Conservation (phyloP, 306 rosid genomes). For the Cicer arietinum region DNA sequence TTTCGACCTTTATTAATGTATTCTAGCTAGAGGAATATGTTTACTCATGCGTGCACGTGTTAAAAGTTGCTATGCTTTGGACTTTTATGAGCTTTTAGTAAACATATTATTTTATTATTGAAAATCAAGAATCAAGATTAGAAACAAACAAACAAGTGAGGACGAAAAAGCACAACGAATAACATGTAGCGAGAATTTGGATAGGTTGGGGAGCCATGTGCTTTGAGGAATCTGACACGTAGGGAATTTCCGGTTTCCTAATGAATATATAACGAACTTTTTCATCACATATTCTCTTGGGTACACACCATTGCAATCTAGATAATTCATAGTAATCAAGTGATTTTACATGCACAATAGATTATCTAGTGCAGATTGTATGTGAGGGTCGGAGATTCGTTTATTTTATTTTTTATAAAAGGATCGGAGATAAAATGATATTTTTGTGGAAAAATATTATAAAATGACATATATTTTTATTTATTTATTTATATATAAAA, state of each 20-base stretch:
- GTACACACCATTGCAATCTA: not conserved
- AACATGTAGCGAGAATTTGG: conserved; percentile 7
- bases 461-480: no score
- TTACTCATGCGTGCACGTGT: conserved; percentile 12
- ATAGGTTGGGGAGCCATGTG: conserved; percentile 32
- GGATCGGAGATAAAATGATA: no score
- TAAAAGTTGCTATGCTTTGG: not conserved
- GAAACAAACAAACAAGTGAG: conserved; percentile 12
- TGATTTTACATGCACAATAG: not conserved
- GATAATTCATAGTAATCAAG: not conserved
- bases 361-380: no score
- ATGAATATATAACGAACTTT: conserved; percentile 10
- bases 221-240: conserved; percentile 21
- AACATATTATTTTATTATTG: not conserved
- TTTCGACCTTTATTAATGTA: no score
- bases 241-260: not conserved
- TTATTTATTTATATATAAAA: no score
- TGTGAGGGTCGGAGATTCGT: no score
- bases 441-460: no score
- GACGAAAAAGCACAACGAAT: conserved; percentile 7
- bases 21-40: not conserved
- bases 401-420: no score
- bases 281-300: conserved; percentile 1
- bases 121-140: not conserved
- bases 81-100: not conserved